Evolutionary conservation across 208 protist species (phyloP), one percentile per base, ranked within the genome.

Genomic region (Leishmania tropica): DNA sequence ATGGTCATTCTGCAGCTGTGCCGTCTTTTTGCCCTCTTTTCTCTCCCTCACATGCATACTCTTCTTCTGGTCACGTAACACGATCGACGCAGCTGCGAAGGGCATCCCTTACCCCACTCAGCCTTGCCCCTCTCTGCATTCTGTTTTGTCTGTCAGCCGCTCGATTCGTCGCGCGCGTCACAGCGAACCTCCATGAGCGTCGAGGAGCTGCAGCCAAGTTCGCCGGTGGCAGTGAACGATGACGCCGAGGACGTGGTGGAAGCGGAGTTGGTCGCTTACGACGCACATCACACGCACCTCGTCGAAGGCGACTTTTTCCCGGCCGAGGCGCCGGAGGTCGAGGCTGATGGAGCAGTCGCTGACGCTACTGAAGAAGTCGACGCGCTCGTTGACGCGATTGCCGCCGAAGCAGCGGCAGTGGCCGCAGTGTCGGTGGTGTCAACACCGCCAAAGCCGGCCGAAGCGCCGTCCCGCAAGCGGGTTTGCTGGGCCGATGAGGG

Each of bases 291-390:
- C 45, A 65, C 78, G n/a, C 90, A 89, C 76, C 87, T 95, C 62
- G 88, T 93, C n/a, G 90, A 94, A 51, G 92, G 92, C 37, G 92
- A 95, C 83, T 92, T 92, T 82, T 95, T 95, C 62, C 92, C 82
- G 31, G 48, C 87, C 10, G 83, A 90, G 5, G 79, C 79, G 28
- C 72, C 80, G 35, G 67, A 60, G 19, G 81, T 85, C 48, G 85
- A 81, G 24, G 47, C 47, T 19, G 79, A 70, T 78, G 76, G 54
- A 37, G 58, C 42, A 45, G 58, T 24, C 6, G 80, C 65, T 17
- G 58, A 31, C 2, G 67, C 40, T 1, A 78, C 56, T 11, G 58
- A 45, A 6, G 68, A 81, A 53, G 77, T 45, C 19, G 84, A 80
- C 15, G 75, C 28, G 35, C 78, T 78, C 65, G 54, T 84, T 72